Conservation (phyloP, 106 monocot genomes). For the Agapanthus africanus region DNA sequence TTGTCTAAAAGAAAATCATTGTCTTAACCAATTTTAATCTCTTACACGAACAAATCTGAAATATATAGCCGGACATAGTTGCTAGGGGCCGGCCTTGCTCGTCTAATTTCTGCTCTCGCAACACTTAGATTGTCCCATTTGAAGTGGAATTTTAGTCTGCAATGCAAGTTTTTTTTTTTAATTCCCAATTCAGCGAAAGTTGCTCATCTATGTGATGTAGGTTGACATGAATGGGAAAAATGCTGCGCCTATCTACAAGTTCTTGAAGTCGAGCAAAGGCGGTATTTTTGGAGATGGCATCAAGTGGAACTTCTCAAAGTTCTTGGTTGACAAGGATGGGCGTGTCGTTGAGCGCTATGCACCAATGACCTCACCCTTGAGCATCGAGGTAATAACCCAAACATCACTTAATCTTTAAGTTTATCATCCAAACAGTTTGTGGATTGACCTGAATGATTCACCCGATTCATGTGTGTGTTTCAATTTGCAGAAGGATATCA, state of each 20-base stretch:
- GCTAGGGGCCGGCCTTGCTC: too few relatives aligned
- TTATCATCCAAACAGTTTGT: background rate
- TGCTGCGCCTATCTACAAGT: constrained; percentile 80
- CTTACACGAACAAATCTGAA: too few relatives aligned
- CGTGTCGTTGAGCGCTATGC: constrained; percentile 83
- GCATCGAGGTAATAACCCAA: constrained; percentile 52
- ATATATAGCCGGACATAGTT: too few relatives aligned
- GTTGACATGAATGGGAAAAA: constrained; percentile 86
- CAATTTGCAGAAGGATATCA: constrained; percentile 66
- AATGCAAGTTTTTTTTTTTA: too few relatives aligned
- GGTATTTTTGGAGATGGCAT: constrained; percentile 67
- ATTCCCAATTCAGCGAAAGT: too few relatives aligned
- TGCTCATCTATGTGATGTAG: too few relatives aligned
- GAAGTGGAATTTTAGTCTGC: background rate
- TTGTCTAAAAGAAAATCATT: too few relatives aligned
- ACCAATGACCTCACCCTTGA: constrained; percentile 78
- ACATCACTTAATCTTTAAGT: background rate
- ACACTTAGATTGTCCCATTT: background rate
- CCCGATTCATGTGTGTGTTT: background rate
- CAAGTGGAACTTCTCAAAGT: constrained; percentile 99
- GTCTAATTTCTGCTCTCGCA: background rate
- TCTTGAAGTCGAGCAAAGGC: constrained; percentile 78
- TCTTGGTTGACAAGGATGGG: constrained; percentile 89
- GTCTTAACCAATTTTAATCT: too few relatives aligned
- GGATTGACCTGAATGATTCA: background rate